Evolutionary conservation across 768 basidiomycete species (phyloP).

Genomic region (Pleurotus djamor): DNA sequence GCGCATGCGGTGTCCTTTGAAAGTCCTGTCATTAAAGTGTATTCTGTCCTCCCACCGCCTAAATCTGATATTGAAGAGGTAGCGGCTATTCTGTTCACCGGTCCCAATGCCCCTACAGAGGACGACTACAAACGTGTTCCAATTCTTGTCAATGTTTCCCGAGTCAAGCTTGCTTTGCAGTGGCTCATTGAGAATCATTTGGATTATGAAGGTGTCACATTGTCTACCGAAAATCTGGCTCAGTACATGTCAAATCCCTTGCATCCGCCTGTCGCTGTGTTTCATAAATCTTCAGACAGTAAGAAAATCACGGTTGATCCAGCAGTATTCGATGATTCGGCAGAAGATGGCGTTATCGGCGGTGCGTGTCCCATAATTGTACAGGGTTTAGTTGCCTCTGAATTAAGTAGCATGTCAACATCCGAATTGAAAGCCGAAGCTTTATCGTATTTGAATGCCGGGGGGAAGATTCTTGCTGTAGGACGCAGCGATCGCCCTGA

Average conservation of each 20-base stretch:
- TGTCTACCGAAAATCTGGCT: conserved; percentile 14
- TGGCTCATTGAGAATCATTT: conserved; percentile 24
- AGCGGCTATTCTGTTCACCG: conserved; percentile 14
- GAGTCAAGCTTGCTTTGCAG: conserved; percentile 23
- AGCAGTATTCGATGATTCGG: conserved; percentile 16
- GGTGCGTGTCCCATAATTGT: conserved; percentile 9
- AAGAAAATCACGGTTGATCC: background rate
- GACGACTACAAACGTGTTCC: conserved; percentile 16
- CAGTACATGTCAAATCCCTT: conserved; percentile 11
- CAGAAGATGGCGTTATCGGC: conserved; percentile 14
- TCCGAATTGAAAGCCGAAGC: conserved; percentile 19
- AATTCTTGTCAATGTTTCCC: conserved; percentile 17
- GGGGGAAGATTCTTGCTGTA: conserved; percentile 14
- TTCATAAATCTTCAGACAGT: background rate
- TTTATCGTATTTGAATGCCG: conserved; percentile 19
- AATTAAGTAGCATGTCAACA: conserved; percentile 10
- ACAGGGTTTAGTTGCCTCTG: conserved; percentile 18
- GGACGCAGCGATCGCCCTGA: conserved; percentile 22
- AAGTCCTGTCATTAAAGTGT: conserved; percentile 17
- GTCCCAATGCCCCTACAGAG: conserved; percentile 8
- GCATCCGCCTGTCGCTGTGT: conserved; percentile 12
- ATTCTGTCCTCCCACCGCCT: conserved; percentile 16
- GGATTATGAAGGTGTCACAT: conserved; percentile 20
- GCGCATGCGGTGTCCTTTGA: conserved; percentile 23
- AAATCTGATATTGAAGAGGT: conserved; percentile 17